Evolutionary conservation across 192 early-diverging fungal species (phyloP), one percentile per base, ranked within the genome.

Genomic region (Coemansia pectinata): DNA sequence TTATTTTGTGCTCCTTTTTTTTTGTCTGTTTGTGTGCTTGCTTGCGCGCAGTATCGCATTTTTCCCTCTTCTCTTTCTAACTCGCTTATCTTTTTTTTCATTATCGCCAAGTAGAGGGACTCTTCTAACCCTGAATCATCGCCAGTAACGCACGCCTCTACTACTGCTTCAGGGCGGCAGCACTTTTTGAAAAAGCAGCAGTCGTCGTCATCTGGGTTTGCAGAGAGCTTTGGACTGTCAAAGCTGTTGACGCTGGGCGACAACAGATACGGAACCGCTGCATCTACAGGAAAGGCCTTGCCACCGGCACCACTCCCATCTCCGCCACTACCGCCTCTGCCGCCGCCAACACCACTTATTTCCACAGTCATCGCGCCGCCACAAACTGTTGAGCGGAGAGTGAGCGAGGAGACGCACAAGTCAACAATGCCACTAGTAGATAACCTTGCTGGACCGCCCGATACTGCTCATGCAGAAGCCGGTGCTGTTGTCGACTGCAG

Each of bases 101-200:
- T 41, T 63, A 63, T 25, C 39, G 12, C 12, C 6, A 25, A 34
- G 3, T 83, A 83, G 80, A 77, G 66, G 59, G 80, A 83, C 57
- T 15, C 65, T 3, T 25, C 71, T 19, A 19, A 55, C 12, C 36
- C 33, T n/a, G 67, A 72, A 36, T 40, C 40, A n/a, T 38, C 62
- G 38, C 55, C 55, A 34, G 55, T 58, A 34, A 58, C 55, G 55
- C 55, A 33, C 14, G 55, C 55, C 14, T 33, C 55, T n/a, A 40
- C 27, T 40, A 45, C 72, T 31, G 60, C 45, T 2, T 57, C 60
- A 19, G 31, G 48, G 21, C 72, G 62, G 27, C 65, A 74, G 15
- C 75, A 78, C 55, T 65, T 68, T 69, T 62, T 83, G 40, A 73
- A 76, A 48, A 83, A 78, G 69, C 80, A 83, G 66, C 80, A 77